Evolutionary conservation across 2,329 filamentous ascomycete genomes (phyloP).

Genomic region (Simplicillium sp.): DNA sequence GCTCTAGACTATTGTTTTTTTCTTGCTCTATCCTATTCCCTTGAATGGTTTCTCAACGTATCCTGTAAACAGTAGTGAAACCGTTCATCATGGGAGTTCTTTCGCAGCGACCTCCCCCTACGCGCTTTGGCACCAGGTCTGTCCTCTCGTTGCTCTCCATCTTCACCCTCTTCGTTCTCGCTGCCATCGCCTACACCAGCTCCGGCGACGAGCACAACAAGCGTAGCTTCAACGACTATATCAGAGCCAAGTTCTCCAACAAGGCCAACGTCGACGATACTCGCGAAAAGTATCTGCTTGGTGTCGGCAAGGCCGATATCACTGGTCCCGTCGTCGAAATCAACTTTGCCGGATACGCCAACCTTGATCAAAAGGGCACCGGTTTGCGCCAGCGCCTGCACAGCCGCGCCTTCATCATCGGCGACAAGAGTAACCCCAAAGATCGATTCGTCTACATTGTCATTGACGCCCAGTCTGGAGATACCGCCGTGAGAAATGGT

Average conservation of each 20-base stretch:
- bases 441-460: slow-evolving; percentile 83
- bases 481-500: slow-evolving; percentile 82
- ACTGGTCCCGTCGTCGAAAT: slow-evolving; percentile 78
- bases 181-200: slow-evolving; percentile 2
- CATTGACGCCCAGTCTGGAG: slow-evolving; percentile 77
- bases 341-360: slow-evolving; percentile 87
- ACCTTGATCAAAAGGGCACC: slow-evolving; percentile 69
- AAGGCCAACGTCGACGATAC: neutral
- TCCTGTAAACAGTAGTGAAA: neutral
- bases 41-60: neutral
- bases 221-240: slow-evolving; percentile 3
- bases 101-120: neutral
- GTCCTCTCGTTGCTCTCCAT: slow-evolving; percentile 5
- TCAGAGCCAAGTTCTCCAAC: slow-evolving; percentile 2
- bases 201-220: slow-evolving; percentile 2
- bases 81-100: neutral
- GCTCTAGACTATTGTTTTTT: too few species aligned
- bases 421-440: slow-evolving; percentile 50
- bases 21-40: too few species aligned
- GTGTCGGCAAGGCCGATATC: slow-evolving; percentile 49
- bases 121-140: slow-evolving; percentile 1
- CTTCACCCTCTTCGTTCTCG: slow-evolving; percentile 6
- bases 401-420: slow-evolving; percentile 83
- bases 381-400: slow-evolving; percentile 83
- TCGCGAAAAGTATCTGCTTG: slow-evolving; percentile 35